Evolutionary conservation across 1,139 yeast genomes (phyloP).

Genomic region (Scheffersomyces stambukii): DNA sequence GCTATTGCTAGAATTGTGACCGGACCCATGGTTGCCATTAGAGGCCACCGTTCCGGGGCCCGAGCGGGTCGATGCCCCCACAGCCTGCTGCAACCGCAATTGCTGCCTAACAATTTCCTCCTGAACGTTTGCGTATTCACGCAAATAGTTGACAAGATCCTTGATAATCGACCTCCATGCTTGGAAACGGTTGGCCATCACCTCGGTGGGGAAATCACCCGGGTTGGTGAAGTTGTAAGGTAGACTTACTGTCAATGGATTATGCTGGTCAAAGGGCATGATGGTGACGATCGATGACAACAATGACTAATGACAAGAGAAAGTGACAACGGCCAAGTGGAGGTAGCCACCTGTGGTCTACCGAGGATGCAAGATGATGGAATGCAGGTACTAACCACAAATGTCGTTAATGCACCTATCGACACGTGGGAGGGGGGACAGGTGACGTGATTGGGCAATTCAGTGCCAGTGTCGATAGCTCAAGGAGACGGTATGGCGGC

Average conservation of each 20-base stretch:
- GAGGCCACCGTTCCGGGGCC: constrained; percentile 4
- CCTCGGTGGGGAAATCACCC: constrained; percentile 69
- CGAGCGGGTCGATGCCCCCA: constrained; percentile 32
- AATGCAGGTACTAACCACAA: too few relatives aligned
- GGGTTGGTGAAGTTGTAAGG: constrained; percentile 31
- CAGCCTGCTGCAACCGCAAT: constrained; percentile 74
- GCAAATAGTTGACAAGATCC: constrained; percentile 68
- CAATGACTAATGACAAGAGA: too few relatives aligned
- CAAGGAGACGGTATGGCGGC: too few relatives aligned
- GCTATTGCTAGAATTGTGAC: constrained; percentile 2
- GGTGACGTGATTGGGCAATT: too few relatives aligned
- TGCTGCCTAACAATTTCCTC: constrained; percentile 87
- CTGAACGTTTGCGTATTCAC: constrained; percentile 78
- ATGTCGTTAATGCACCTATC: too few relatives aligned
- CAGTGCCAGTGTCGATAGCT: too few relatives aligned
- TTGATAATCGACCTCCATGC: constrained; percentile 84
- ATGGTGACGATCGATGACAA: too few relatives aligned
- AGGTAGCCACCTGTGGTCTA: too few relatives aligned
- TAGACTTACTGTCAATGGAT: constrained; percentile 36
- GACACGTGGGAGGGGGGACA: too few relatives aligned
- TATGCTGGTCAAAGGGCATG: constrained; percentile 15
- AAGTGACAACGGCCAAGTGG: too few relatives aligned
- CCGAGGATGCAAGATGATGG: too few relatives aligned
- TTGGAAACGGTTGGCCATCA: constrained; percentile 74
- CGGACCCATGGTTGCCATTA: constrained; percentile 4